phyloP scores from a whole-genome alignment of 179 eudicot genomes.

The Gypsophila paniculata region DNA sequence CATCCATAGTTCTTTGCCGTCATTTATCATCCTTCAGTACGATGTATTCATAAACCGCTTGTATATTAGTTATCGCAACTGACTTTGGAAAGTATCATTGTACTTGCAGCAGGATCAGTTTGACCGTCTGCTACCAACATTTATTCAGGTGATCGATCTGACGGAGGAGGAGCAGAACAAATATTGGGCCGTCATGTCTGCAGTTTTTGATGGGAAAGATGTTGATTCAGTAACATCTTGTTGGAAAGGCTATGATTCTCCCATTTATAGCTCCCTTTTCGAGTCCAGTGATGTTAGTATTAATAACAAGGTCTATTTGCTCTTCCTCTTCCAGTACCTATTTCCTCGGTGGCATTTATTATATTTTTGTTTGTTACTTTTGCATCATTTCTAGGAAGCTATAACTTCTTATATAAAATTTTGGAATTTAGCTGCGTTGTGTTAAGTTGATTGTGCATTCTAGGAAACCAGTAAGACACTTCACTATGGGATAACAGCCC shows the following conservation, averaged over 20 bases:
- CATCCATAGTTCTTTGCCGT: background rate
- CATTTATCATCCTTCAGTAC: too few species aligned
- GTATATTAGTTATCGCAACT: background rate
- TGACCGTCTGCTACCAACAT: constrained; percentile 80
- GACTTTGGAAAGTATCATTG: constrained; percentile 17
- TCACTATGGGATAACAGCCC: background rate
- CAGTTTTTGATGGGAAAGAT: constrained; percentile 72
- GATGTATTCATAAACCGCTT: background rate
- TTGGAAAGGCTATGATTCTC: constrained; percentile 36
- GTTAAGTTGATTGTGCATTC: background rate
- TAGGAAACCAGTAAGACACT: background rate
- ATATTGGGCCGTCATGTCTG: constrained; percentile 75
- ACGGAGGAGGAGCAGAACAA: constrained; percentile 66
- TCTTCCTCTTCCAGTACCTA: background rate
- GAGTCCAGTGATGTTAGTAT: constrained; percentile 49
- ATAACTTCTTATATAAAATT: background rate
- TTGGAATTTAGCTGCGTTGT: background rate
- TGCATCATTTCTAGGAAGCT: background rate
- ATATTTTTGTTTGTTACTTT: background rate
- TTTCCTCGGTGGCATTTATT: background rate
- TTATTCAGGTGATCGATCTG: constrained; percentile 79
- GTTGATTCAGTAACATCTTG: constrained; percentile 39
- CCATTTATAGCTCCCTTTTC: constrained; percentile 24
- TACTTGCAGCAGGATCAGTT: constrained; percentile 84
- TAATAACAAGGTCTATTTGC: constrained; percentile 67